Evolutionary conservation across 2,329 filamentous ascomycete species (phyloP).

Genomic region (Xylaria sp.): DNA sequence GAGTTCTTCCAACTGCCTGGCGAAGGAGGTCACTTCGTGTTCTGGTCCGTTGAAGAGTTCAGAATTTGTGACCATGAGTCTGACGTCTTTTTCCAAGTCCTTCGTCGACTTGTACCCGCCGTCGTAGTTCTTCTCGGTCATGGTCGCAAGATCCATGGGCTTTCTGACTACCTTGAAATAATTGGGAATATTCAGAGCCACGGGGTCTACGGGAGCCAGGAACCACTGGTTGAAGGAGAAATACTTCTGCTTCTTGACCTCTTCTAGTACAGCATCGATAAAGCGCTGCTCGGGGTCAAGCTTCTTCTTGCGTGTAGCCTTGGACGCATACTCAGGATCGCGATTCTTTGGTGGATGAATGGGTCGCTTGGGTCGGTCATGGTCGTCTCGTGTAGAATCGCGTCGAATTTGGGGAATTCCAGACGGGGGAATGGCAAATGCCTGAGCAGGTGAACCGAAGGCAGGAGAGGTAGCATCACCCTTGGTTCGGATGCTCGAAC

Average conservation of each 20-base stretch:
- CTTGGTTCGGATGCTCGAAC: too few species aligned
- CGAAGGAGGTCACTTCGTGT: conserved; percentile 67
- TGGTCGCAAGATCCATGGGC: conserved; percentile 90
- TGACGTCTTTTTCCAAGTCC: conserved; percentile 80
- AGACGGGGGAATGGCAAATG: conserved; percentile 72
- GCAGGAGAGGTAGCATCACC: conserved; percentile 25
- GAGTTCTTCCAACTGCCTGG: conserved; percentile 65
- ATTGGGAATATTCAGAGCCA: conserved; percentile 85
- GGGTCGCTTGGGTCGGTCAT: conserved; percentile 79
- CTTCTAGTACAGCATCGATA: conserved; percentile 73
- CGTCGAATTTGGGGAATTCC: conserved; percentile 79
- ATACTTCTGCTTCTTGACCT: conserved; percentile 72
- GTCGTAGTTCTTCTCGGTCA: conserved; percentile 67
- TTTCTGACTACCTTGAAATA: conserved; percentile 95
- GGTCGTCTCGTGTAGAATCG: conserved; percentile 72
- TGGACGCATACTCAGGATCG: conserved; percentile 79
- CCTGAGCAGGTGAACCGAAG: conserved; percentile 41
- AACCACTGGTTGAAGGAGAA: conserved; percentile 66
- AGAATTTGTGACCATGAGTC: conserved; percentile 83
- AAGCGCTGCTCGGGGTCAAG: conserved; percentile 85
- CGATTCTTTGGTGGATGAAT: conserved; percentile 88
- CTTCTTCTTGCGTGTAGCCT: conserved; percentile 81
- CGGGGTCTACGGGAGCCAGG: conserved; percentile 79
- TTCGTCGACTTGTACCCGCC: conserved; percentile 77
- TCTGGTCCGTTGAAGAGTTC: conserved; percentile 77